phyloP scores from a whole-genome alignment of 371 early-diverging fungal species.

The Chytridium lagenaria region DNA sequence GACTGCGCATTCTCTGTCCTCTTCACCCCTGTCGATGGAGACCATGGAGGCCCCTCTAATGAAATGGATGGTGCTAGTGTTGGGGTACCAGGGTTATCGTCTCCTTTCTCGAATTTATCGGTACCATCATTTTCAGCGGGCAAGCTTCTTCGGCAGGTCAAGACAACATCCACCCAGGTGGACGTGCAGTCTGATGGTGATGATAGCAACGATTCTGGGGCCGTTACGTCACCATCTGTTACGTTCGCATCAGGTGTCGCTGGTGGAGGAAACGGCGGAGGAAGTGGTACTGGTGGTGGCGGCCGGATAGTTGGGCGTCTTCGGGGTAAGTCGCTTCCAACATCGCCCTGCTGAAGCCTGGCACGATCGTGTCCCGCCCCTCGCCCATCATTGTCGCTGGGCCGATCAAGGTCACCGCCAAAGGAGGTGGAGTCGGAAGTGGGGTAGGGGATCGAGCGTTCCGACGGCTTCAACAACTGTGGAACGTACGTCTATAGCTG shows the following conservation, averaged over 20 bases:
- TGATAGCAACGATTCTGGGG: too few species aligned
- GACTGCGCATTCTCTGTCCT: slow-evolving; percentile 42
- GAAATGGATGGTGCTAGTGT: too few species aligned
- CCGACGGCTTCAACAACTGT: neutral
- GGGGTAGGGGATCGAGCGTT: neutral
- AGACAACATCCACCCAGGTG: too few species aligned
- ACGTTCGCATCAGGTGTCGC: neutral
- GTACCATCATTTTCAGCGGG: too few species aligned
- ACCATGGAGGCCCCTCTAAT: too few species aligned
- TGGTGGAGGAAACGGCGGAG: neutral
- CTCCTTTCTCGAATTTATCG: too few species aligned
- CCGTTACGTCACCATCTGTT: neutral
- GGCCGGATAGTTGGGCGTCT: neutral
- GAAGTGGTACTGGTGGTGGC: neutral
- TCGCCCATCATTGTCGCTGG: neutral
- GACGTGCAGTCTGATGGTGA: too few species aligned
- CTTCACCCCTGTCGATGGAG: slow-evolving; percentile 18
- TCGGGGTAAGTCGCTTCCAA: neutral
- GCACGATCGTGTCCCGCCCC: too few species aligned
- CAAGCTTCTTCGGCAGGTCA: too few species aligned
- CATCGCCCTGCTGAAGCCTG: neutral
- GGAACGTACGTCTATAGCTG: too few species aligned
- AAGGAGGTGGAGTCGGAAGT: neutral
- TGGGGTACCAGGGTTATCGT: too few species aligned
- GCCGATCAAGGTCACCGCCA: slow-evolving; percentile 7